These are phyloP conservation scores for Drechmeria coniospora DNA, from an alignment of 2,329 filamentous ascomycete genomes.

Conservation along the genomic window DNA sequence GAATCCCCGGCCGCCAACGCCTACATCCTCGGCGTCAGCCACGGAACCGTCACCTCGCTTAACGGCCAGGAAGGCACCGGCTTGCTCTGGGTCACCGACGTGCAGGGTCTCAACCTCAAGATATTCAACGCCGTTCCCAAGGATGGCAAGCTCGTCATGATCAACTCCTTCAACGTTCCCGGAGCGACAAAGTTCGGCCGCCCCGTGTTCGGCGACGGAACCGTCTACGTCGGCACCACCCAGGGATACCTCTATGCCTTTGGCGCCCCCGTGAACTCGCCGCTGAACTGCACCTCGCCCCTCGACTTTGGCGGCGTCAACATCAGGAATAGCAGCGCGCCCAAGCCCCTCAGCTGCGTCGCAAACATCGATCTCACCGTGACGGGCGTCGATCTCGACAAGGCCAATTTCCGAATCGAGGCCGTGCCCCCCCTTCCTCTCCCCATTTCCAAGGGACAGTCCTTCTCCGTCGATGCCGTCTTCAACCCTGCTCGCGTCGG, in stretches of 20 bases:
- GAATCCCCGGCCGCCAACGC: slow-evolving; percentile 33
- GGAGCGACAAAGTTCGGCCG: slow-evolving; percentile 40
- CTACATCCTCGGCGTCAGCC: slow-evolving; percentile 37
- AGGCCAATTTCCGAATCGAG: slow-evolving; percentile 20
- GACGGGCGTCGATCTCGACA: slow-evolving; percentile 18
- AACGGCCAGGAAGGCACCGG: slow-evolving; percentile 37
- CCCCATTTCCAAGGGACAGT: slow-evolving; percentile 16
- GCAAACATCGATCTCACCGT: slow-evolving; percentile 29
- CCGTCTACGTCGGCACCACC: slow-evolving; percentile 36
- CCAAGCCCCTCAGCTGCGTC: slow-evolving; percentile 26
- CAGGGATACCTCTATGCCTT: slow-evolving; percentile 38
- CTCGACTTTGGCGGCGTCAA: slow-evolving; percentile 30
- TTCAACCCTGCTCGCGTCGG: slow-evolving; percentile 33
- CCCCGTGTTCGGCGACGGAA: slow-evolving; percentile 41
- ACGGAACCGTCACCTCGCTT: slow-evolving; percentile 40
- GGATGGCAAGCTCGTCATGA: slow-evolving; percentile 27
- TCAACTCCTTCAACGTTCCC: slow-evolving; percentile 34
- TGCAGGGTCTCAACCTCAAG: slow-evolving; percentile 34
- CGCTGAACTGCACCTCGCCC: slow-evolving; percentile 36
- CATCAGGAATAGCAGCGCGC: slow-evolving; percentile 17
- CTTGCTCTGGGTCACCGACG: slow-evolving; percentile 40
- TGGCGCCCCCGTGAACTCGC: slow-evolving; percentile 36
- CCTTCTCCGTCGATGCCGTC: slow-evolving; percentile 25
- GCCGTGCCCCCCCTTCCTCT: slow-evolving; percentile 16
- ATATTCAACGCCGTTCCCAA: slow-evolving; percentile 36